Evolutionary conservation across 2,329 filamentous ascomycete species (phyloP).

Genomic region (Clonostachys chloroleuca): DNA sequence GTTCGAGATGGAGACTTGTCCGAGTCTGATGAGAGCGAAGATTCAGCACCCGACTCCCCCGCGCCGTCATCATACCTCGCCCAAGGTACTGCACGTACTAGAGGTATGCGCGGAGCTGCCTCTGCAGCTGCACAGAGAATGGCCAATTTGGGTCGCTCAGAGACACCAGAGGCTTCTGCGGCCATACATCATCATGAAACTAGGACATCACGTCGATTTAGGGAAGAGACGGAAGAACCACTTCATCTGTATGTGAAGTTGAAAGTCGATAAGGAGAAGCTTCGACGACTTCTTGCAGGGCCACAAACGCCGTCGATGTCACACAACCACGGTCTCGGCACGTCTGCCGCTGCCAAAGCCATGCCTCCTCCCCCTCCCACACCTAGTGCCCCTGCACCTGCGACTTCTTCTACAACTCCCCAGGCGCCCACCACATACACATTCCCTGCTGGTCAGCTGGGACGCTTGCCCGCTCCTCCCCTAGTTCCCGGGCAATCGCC

Average conservation of each 20-base stretch:
- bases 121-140: conserved; percentile 84
- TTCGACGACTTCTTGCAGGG: conserved; percentile 55
- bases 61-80: conserved; percentile 67
- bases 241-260: conserved; percentile 70
- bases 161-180: conserved; percentile 75
- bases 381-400: conserved; percentile 31
- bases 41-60: conserved; percentile 82
- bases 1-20: conserved; percentile 65
- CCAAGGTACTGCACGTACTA: conserved; percentile 75
- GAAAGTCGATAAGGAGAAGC: conserved; percentile 66
- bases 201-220: conserved; percentile 58
- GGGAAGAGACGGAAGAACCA: conserved; percentile 78
- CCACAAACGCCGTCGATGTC: conserved; percentile 25
- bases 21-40: conserved; percentile 89
- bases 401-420: conserved; percentile 23
- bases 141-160: conserved; percentile 75
- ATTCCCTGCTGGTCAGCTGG: conserved; percentile 51
- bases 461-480: conserved; percentile 65
- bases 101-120: conserved; percentile 85
- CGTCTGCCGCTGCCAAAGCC: conserved; percentile 19
- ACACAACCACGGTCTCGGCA: conserved; percentile 21
- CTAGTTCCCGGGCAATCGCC: conserved; percentile 50
- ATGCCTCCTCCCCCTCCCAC: conserved; percentile 31
- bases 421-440: conserved; percentile 13
- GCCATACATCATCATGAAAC: conserved; percentile 65